Conservation (phyloP, 495 filamentous ascomycete genomes). For the Hyaloscypha hepaticicola region DNA sequence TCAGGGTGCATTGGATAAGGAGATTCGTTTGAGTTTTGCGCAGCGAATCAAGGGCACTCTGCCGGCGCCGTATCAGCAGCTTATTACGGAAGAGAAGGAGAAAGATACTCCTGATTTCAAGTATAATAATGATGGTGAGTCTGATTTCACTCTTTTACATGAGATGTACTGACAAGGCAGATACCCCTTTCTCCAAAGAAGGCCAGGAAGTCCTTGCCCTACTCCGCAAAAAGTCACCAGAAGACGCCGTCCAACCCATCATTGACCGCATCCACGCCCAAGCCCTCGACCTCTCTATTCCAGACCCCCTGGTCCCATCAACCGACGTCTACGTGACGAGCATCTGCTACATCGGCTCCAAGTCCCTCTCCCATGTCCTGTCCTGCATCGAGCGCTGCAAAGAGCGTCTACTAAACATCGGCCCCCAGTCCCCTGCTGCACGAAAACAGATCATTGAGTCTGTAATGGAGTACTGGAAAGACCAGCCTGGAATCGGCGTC, state of each 20-base stretch:
- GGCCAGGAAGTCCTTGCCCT: conserved; percentile 76
- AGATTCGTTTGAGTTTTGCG: conserved; percentile 94
- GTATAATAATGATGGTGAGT: conserved; percentile 73
- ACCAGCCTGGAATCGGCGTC: conserved; percentile 89
- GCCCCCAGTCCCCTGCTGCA: conserved; percentile 66
- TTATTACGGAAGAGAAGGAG: conserved; percentile 86
- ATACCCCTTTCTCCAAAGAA: conserved; percentile 75
- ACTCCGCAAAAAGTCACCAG: conserved; percentile 77
- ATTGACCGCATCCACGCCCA: conserved; percentile 75
- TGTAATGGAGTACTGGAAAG: conserved; percentile 89
- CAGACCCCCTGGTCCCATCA: conserved; percentile 73
- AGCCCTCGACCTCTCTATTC: conserved; percentile 61
- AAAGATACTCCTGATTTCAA: conserved; percentile 95
- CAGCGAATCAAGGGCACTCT: conserved; percentile 94
- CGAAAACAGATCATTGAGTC: conserved; percentile 85
- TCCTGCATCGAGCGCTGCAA: conserved; percentile 96
- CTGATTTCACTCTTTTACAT: background rate
- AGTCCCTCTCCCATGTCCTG: conserved; percentile 92
- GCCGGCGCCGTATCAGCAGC: conserved; percentile 74
- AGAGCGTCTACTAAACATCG: conserved; percentile 79
- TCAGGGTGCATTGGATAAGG: conserved; percentile 85
- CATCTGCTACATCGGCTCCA: conserved; percentile 88
- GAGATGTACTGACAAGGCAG: conserved; percentile 42
- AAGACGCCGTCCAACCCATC: conserved; percentile 74
- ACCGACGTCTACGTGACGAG: conserved; percentile 92